A percentile compares a stretch with the other conserved stretches of the same genome.
These are phyloP conservation scores for Vaccinium darrowii DNA, from an alignment of 148 eudicot species.

Conservation along the genomic window DNA sequence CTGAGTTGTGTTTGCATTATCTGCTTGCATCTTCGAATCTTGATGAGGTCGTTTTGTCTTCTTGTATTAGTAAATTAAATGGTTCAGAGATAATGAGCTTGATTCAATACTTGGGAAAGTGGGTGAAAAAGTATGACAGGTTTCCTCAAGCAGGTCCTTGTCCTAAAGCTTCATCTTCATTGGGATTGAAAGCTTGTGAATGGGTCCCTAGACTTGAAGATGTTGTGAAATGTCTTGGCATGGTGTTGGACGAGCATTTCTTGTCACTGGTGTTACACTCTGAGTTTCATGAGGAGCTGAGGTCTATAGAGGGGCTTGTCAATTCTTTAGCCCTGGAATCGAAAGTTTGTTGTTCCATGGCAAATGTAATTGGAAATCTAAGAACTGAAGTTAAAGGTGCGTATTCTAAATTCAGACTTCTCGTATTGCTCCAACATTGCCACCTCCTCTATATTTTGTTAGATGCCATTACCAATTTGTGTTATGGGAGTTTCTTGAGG, in stretches of 20 bases:
- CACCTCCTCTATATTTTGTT: not conserved
- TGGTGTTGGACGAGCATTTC: constrained; percentile 84
- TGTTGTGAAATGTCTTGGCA: constrained; percentile 54
- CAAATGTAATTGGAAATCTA: constrained; percentile 50
- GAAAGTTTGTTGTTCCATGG: constrained; percentile 52
- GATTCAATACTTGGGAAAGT: constrained; percentile 72
- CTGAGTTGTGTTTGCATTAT: constrained; percentile 77
- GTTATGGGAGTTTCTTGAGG: not conserved
- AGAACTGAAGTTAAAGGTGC: constrained; percentile 40
- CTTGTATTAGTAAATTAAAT: constrained; percentile 64
- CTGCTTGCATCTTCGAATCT: constrained; percentile 49
- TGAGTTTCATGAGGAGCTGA: constrained; percentile 71
- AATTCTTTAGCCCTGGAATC: constrained; percentile 60
- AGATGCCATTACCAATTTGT: not conserved
- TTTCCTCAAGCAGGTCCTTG: constrained; percentile 66
- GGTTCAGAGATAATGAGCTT: constrained; percentile 58
- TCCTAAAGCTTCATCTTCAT: constrained; percentile 34
- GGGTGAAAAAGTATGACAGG: constrained; percentile 77
- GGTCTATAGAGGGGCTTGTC: constrained; percentile 45
- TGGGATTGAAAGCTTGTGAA: constrained; percentile 50
- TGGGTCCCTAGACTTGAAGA: constrained; percentile 67
- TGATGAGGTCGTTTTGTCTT: constrained; percentile 71
- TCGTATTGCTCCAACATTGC: not conserved
- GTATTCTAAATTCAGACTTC: constrained; percentile 15
- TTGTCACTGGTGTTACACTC: constrained; percentile 73